Conservation (phyloP, 2,329 filamentous ascomycete genomes). For the Sarocladium strictum region DNA sequence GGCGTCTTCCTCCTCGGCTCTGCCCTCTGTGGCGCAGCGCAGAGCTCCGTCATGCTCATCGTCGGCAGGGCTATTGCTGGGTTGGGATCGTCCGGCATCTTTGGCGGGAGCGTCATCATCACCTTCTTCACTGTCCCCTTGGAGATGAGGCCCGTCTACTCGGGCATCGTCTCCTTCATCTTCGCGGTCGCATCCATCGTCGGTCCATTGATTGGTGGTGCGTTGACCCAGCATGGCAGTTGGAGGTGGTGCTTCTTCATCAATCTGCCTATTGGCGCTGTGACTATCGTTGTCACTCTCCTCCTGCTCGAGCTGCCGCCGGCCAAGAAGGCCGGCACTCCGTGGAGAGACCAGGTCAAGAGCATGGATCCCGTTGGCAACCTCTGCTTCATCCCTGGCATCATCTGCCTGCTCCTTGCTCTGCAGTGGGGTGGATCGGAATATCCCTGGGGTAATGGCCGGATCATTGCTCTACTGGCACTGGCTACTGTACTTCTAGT, state of each 20-base stretch:
- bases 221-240: constrained; percentile 17
- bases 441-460: constrained; percentile 24
- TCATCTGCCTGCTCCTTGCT: constrained; percentile 36
- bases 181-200: constrained; percentile 25
- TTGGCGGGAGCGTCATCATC: constrained; percentile 43
- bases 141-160: background rate
- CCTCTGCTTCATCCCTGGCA: constrained; percentile 16
- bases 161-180: constrained; percentile 30
- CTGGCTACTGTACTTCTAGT: constrained; percentile 29
- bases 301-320: constrained; percentile 13
- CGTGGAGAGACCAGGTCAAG: constrained; percentile 10
- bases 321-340: background rate
- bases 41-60: constrained; percentile 48
- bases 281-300: constrained; percentile 15
- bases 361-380: constrained; percentile 18
- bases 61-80: constrained; percentile 52
- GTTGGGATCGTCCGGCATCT: constrained; percentile 50
- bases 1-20: constrained; percentile 50
- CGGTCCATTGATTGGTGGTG: constrained; percentile 18
- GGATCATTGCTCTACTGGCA: constrained; percentile 27
- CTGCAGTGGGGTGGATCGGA: constrained; percentile 36
- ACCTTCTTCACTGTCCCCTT: constrained; percentile 3
- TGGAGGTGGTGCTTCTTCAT: constrained; percentile 17
- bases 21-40: constrained; percentile 47
- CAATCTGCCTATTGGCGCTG: constrained; percentile 18